Evolutionary conservation across 768 basidiomycete species (phyloP).

Genomic region (Amanita rimosa): DNA sequence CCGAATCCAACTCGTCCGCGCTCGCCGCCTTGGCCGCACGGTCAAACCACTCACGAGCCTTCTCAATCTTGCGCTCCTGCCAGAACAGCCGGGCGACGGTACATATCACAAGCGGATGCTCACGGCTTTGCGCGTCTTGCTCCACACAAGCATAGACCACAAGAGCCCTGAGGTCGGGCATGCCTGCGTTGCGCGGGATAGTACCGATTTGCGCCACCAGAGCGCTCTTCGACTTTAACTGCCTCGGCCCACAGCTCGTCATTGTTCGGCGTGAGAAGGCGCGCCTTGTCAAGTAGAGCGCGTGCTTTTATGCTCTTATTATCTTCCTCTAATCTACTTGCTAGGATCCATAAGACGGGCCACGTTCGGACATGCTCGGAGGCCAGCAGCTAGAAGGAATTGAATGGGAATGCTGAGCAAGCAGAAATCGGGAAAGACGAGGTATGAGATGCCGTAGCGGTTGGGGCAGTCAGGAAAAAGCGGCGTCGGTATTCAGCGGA

Average conservation of each 20-base stretch:
- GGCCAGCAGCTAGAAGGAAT: no score
- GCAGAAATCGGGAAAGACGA: no score
- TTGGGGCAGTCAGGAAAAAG: no score
- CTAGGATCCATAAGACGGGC: slow-evolving; percentile 83
- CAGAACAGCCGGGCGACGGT: slow-evolving; percentile 91
- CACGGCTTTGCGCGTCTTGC: slow-evolving; percentile 80
- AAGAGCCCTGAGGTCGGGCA: slow-evolving; percentile 83
- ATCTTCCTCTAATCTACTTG: slow-evolving; percentile 82
- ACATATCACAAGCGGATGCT: slow-evolving; percentile 79
- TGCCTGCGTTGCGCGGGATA: slow-evolving; percentile 60
- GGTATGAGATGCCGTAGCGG: no score
- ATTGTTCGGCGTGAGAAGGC: slow-evolving; percentile 74
- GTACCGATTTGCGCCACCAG: slow-evolving; percentile 38
- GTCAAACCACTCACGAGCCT: slow-evolving; percentile 90
- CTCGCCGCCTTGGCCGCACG: slow-evolving; percentile 52
- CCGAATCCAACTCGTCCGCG: slow-evolving; percentile 42
- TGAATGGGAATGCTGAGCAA: no score
- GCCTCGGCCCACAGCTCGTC: slow-evolving; percentile 89
- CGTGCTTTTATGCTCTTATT: slow-evolving; percentile 89
- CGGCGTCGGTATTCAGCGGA: no score
- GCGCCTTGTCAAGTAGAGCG: slow-evolving; percentile 81
- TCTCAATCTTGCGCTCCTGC: slow-evolving; percentile 91
- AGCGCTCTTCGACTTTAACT: slow-evolving; percentile 84
- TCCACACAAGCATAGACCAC: slow-evolving; percentile 90
- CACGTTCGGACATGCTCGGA: slow-evolving; percentile 82